Percentiles rank a stretch among this genome's conserved stretches.
phyloP scores from a whole-genome alignment of 176 grass and related monocot genomes.

The Bonia amplexicaulis region DNA sequence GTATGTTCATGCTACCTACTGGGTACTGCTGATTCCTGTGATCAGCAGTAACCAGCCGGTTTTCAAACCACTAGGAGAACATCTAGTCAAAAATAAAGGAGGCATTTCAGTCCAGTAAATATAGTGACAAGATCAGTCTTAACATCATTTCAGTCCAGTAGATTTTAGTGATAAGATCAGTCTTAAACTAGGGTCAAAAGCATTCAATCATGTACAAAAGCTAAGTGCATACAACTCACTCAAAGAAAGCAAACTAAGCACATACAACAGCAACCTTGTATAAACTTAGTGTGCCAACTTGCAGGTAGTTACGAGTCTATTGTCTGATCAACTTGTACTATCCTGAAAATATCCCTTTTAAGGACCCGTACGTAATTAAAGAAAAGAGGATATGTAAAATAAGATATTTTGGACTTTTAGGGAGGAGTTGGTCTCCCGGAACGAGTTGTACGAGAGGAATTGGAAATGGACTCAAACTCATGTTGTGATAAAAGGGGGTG shows the following conservation, averaged over 20 bases:
- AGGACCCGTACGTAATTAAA: too few species aligned
- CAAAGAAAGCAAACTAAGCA: neutral
- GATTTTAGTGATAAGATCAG: neutral
- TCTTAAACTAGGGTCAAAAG: neutral
- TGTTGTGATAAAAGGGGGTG: too few species aligned
- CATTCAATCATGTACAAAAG: neutral
- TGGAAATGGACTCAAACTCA: too few species aligned
- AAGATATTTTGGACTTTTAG: too few species aligned
- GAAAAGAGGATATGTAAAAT: too few species aligned
- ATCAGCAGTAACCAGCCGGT: neutral
- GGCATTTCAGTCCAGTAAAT: neutral
- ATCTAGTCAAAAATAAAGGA: neutral
- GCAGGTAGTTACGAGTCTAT: neutral
- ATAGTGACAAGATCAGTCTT: neutral
- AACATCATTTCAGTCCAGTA: neutral
- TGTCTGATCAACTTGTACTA: neutral
- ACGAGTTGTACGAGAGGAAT: too few species aligned
- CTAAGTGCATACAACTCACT: neutral
- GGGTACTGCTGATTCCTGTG: neutral
- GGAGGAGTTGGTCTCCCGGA: too few species aligned
- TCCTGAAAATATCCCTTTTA: too few species aligned
- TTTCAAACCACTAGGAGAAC: neutral
- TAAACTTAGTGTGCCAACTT: neutral
- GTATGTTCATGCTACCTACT: neutral
- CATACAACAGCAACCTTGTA: neutral